Percentiles rank a stretch among this genome's conserved stretches.
Conservation (phyloP, 1,139 yeast genomes). For the Saccharomyces hybrid region DNA sequence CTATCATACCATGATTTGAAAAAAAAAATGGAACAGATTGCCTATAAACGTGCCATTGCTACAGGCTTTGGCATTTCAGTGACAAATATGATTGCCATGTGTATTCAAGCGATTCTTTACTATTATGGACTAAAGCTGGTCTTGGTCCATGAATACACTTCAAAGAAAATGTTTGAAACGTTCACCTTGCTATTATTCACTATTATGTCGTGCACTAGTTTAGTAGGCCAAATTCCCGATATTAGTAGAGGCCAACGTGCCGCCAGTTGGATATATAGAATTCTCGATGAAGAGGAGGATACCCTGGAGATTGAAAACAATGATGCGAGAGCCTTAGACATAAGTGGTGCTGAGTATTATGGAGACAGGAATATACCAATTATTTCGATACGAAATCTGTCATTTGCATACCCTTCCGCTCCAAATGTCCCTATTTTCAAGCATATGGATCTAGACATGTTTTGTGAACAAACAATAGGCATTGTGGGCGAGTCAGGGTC, state of each 20-base stretch:
- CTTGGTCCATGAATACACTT: slow-evolving; percentile 46
- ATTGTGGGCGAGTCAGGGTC: slow-evolving; percentile 72
- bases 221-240: slow-evolving; percentile 64
- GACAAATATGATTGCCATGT: slow-evolving; percentile 45
- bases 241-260: slow-evolving; percentile 71
- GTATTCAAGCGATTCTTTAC: slow-evolving; percentile 62
- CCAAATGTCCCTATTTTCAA: slow-evolving; percentile 32
- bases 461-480: slow-evolving; percentile 47
- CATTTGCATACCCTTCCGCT: slow-evolving; percentile 42
- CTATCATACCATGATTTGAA: slow-evolving; percentile 34
- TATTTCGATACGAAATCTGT: slow-evolving; percentile 39
- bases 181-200: slow-evolving; percentile 70
- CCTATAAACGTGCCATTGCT: slow-evolving; percentile 42
- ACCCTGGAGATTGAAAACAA: slow-evolving; percentile 7
- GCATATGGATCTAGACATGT: slow-evolving; percentile 37
- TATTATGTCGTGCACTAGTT: slow-evolving; percentile 50
- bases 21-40: slow-evolving; percentile 31
- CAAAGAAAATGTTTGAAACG: slow-evolving; percentile 56
- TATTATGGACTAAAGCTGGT: slow-evolving; percentile 73
- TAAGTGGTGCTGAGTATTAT: neutral
- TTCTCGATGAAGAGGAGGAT: slow-evolving; percentile 32
- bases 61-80: slow-evolving; percentile 56
- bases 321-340: slow-evolving; percentile 15
- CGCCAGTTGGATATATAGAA: slow-evolving; percentile 45
- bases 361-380: slow-evolving; percentile 17